Percentiles rank a stretch among this genome's conserved stretches.
These are phyloP conservation scores for Trichoderma virens DNA, from an alignment of 495 filamentous ascomycete species.

Conservation along the genomic window DNA sequence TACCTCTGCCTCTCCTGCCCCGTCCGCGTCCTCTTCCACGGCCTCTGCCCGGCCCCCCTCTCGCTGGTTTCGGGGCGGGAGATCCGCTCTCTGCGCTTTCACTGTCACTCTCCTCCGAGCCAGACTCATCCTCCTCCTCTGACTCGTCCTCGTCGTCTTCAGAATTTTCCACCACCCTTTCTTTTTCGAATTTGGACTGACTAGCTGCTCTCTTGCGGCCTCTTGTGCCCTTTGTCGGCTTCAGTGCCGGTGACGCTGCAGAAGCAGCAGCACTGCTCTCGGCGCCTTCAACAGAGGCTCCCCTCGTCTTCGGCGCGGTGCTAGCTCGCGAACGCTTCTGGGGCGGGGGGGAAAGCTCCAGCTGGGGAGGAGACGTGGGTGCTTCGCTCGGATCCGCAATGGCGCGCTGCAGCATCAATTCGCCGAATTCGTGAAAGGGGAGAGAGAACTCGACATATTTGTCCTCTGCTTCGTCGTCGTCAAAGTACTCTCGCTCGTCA, in stretches of 20 bases:
- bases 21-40: slow-evolving; percentile 12
- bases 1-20: slow-evolving; percentile 7
- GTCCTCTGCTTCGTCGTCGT: slow-evolving; percentile 44
- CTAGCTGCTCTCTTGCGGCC: slow-evolving; percentile 33
- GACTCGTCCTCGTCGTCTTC: slow-evolving; percentile 28
- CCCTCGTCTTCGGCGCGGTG: slow-evolving; percentile 31
- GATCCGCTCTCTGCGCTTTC: slow-evolving; percentile 20
- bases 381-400: slow-evolving; percentile 51
- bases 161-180: slow-evolving; percentile 48
- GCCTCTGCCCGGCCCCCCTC: slow-evolving; percentile 18
- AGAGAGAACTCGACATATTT: slow-evolving; percentile 64
- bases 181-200: slow-evolving; percentile 46
- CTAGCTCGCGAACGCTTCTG: slow-evolving; percentile 47
- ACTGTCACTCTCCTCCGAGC: slow-evolving; percentile 22
- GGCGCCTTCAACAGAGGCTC: slow-evolving; percentile 39
- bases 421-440: slow-evolving; percentile 69
- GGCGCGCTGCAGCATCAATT: slow-evolving; percentile 62
- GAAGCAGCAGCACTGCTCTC: slow-evolving; percentile 42
- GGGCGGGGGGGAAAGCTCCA: slow-evolving; percentile 31
- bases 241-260: slow-evolving; percentile 26
- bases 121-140: slow-evolving; percentile 24
- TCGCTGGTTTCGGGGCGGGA: slow-evolving; percentile 18
- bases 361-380: slow-evolving; percentile 46
- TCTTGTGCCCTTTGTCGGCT: slow-evolving; percentile 27
- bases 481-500: slow-evolving; percentile 72